Percentiles rank a stretch among this genome's conserved stretches.
phyloP scores from a whole-genome alignment of 108 stramenopile species.

The Cyclotella cryptica region DNA sequence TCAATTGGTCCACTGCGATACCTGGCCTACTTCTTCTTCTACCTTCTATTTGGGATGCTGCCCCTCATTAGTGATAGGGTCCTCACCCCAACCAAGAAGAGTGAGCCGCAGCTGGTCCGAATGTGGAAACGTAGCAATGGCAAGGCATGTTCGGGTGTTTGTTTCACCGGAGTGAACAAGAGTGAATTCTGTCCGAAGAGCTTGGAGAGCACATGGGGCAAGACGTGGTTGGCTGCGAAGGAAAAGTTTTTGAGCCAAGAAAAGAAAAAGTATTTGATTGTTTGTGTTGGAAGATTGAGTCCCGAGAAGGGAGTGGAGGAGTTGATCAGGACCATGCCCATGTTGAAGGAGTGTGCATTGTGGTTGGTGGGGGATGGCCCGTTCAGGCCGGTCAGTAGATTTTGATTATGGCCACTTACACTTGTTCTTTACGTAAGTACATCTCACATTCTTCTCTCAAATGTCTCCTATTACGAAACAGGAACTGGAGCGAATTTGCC shows the following conservation, averaged over 20 bases:
- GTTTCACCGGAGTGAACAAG: conserved; percentile 54
- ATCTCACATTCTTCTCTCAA: not conserved
- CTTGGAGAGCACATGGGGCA: conserved; percentile 47
- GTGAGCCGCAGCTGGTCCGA: conserved; percentile 44
- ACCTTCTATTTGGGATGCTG: conserved; percentile 47
- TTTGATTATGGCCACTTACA: not conserved
- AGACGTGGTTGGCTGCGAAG: conserved; percentile 45
- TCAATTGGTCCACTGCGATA: conserved; percentile 36
- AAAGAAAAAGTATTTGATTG: conserved; percentile 42
- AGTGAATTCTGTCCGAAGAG: conserved; percentile 39
- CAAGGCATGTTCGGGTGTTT: conserved; percentile 44
- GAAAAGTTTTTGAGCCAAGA: conserved; percentile 35
- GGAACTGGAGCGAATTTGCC: conserved; percentile 40
- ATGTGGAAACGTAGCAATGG: conserved; percentile 33
- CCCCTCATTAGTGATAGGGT: conserved; percentile 53
- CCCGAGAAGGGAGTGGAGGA: conserved; percentile 64
- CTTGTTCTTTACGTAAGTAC: not conserved
- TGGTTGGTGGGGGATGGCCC: conserved; percentile 68
- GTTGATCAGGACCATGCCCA: conserved; percentile 39
- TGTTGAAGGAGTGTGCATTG: conserved; percentile 45
- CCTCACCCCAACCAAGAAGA: conserved; percentile 56
- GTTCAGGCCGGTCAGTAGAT: conserved; percentile 19
- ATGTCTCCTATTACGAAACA: not conserved
- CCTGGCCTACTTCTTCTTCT: conserved; percentile 38
- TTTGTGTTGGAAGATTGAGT: conserved; percentile 57